Percentiles rank a stretch among this genome's conserved stretches.
Evolutionary conservation across 192 early-diverging fungal genomes (phyloP).

Genomic region (Podila clonocystis): DNA sequence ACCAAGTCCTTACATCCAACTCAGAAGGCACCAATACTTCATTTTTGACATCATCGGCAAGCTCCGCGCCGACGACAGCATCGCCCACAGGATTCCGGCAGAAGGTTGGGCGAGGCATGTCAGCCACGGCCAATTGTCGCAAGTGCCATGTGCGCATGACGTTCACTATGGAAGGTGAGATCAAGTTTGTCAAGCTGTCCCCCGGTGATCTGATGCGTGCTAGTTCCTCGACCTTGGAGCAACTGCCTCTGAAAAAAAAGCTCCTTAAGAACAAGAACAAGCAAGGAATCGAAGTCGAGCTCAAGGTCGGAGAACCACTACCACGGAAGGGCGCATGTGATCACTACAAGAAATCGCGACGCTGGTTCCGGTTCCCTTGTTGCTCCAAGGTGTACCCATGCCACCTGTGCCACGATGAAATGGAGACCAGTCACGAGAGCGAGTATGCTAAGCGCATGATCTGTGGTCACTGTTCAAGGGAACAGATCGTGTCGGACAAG

Average conservation of each 20-base stretch:
- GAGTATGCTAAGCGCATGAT: slow-evolving; percentile 82
- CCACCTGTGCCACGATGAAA: slow-evolving; percentile 85
- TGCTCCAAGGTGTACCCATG: slow-evolving; percentile 87
- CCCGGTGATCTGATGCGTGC: slow-evolving; percentile 40
- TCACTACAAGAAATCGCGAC: slow-evolving; percentile 86
- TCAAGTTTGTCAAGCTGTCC: slow-evolving; percentile 65
- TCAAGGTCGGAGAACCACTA: slow-evolving; percentile 79
- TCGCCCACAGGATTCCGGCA: slow-evolving; percentile 48
- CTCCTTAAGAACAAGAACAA: slow-evolving; percentile 56
- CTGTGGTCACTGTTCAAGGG: slow-evolving; percentile 86
- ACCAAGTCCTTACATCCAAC: slow-evolving; percentile 50
- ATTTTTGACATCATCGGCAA: slow-evolving; percentile 48
- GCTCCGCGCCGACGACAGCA: not conserved
- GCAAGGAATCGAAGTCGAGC: slow-evolving; percentile 60
- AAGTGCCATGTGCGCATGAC: slow-evolving; percentile 58
- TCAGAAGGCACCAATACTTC: slow-evolving; percentile 48
- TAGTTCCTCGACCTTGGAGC: slow-evolving; percentile 27
- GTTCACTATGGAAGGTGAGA: slow-evolving; percentile 57
- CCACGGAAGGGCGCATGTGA: slow-evolving; percentile 83
- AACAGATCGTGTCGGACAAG: slow-evolving; percentile 70
- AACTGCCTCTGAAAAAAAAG: slow-evolving; percentile 54
- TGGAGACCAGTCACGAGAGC: slow-evolving; percentile 70
- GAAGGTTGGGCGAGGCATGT: slow-evolving; percentile 39
- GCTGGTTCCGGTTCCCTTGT: slow-evolving; percentile 96
- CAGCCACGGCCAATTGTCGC: slow-evolving; percentile 52